These are phyloP conservation scores for Mallotus nudiflorus DNA, from an alignment of 345 rosid genomes.

Conservation along the genomic window DNA sequence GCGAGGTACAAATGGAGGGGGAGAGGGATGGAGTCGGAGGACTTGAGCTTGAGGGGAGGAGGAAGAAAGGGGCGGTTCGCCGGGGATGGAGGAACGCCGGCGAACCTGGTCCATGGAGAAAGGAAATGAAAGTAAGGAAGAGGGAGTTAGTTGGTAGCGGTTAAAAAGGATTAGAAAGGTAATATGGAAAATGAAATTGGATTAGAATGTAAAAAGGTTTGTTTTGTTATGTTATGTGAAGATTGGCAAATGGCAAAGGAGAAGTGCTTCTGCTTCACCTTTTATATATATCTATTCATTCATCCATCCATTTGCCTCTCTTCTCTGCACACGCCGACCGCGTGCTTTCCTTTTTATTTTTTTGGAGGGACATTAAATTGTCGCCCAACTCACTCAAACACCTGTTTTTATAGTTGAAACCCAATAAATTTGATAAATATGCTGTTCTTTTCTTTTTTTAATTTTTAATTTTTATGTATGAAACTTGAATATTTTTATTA, in stretches of 20 bases:
- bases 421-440: too few species aligned
- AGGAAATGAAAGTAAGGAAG: neutral
- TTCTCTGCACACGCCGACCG: constrained; percentile 14
- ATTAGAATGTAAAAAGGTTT: neutral
- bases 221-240: neutral
- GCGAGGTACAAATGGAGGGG: constrained; percentile 53
- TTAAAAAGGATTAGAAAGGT: neutral
- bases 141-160: neutral
- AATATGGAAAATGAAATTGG: neutral
- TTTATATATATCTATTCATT: neutral
- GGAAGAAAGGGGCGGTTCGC: constrained; percentile 29
- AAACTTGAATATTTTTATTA: too few species aligned
- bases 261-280: neutral
- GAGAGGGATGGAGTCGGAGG: constrained; percentile 74
- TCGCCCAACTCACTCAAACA: too few species aligned
- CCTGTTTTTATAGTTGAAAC: too few species aligned
- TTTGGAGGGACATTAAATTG: too few species aligned
- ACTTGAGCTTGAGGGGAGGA: constrained; percentile 28
- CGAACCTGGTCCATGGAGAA: constrained; percentile 24
- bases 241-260: constrained; percentile 23
- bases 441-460: too few species aligned
- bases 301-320: neutral
- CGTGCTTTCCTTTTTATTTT: constrained; percentile 5
- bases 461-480: too few species aligned
- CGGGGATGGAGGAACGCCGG: constrained; percentile 18